phyloP scores from a whole-genome alignment of 2,329 filamentous ascomycete genomes.

The Neofusicoccum sp. region DNA sequence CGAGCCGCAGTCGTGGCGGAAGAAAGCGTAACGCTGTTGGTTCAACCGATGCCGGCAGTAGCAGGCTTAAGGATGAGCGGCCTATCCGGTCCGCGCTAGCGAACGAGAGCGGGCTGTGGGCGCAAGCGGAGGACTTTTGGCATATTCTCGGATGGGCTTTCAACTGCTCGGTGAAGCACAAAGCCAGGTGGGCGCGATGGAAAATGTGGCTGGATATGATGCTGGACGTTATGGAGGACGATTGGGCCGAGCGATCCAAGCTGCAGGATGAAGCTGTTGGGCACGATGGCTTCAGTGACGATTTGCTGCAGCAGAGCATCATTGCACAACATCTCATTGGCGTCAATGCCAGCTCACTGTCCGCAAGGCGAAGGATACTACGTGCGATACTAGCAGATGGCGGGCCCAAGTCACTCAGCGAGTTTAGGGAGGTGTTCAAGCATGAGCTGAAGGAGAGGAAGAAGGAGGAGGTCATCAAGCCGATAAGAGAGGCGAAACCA shows the following conservation, averaged over 20 bases:
- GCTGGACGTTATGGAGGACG: slow-evolving; percentile 71
- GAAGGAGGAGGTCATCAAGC: slow-evolving; percentile 29
- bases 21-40: slow-evolving; percentile 21
- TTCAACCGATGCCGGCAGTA: not conserved
- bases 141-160: slow-evolving; percentile 86
- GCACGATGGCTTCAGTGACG: slow-evolving; percentile 22
- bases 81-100: slow-evolving; percentile 61
- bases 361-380: slow-evolving; percentile 55
- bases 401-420: slow-evolving; percentile 47
- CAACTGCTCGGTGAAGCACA: slow-evolving; percentile 75
- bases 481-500: slow-evolving; percentile 11
- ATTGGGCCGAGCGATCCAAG: slow-evolving; percentile 60
- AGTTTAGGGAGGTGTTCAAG: slow-evolving; percentile 66
- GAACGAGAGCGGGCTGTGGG: slow-evolving; percentile 67
- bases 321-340: slow-evolving; percentile 59
- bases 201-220: slow-evolving; percentile 76
- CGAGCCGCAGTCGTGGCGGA: not conserved
- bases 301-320: slow-evolving; percentile 53
- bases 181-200: slow-evolving; percentile 78
- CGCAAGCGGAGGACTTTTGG: slow-evolving; percentile 84
- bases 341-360: slow-evolving; percentile 31
- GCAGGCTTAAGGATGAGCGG: slow-evolving; percentile 26
- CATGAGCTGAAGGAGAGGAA: slow-evolving; percentile 58
- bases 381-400: slow-evolving; percentile 69
- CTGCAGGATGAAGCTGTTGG: slow-evolving; percentile 45